Evolutionary conservation across 257 asterid species (phyloP).

Genomic region (Solanum etuberosum): DNA sequence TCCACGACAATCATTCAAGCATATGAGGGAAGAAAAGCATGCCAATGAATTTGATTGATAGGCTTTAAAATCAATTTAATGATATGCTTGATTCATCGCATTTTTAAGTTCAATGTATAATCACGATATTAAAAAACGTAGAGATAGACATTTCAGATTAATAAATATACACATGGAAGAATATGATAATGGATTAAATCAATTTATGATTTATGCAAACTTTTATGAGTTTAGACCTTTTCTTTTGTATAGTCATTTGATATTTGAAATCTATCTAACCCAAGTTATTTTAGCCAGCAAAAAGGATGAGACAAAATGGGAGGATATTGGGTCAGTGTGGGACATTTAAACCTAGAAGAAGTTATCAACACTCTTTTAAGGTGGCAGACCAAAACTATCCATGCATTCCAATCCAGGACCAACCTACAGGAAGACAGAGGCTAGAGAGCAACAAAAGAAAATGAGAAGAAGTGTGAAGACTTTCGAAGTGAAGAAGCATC

Average conservation of each 20-base stretch:
- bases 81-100: background rate
- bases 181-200: background rate
- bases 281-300: background rate
- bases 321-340: background rate
- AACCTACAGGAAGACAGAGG: no score
- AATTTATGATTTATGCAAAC: no score
- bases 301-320: background rate
- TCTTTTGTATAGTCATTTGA: background rate
- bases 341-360: background rate
- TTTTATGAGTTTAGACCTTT: background rate
- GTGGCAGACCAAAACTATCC: background rate
- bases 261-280: background rate
- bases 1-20: no score
- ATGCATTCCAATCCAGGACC: background rate
- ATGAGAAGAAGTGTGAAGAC: background rate
- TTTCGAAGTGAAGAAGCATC: background rate
- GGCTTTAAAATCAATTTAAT: no score
- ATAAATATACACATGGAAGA: background rate
- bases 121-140: background rate
- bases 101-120: no score
- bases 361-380: no score
- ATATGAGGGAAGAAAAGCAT: no score
- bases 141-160: no score
- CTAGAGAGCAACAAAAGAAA: no score
- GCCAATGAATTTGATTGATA: background rate